A percentile compares a stretch with the other conserved stretches of the same genome.
These are phyloP conservation scores for Aspergillus nidulans DNA, from an alignment of 495 filamentous ascomycete species.

Conservation along the genomic window DNA sequence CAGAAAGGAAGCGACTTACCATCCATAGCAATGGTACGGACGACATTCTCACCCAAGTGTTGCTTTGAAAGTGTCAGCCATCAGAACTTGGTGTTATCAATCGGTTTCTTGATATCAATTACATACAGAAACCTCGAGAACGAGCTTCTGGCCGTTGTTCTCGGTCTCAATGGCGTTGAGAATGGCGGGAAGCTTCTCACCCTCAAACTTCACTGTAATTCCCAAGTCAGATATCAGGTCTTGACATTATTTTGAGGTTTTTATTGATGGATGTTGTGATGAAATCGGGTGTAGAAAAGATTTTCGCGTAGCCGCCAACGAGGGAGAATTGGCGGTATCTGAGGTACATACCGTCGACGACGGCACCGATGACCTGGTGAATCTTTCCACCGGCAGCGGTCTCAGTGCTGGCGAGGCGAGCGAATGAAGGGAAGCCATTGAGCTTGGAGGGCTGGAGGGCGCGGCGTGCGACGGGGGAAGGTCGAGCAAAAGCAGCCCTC, in stretches of 20 bases:
- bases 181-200: conserved; percentile 90
- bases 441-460: conserved; percentile 60
- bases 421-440: conserved; percentile 56
- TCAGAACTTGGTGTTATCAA: conserved; percentile 21
- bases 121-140: conserved; percentile 94
- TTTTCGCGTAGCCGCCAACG: conserved; percentile 39
- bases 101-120: conserved; percentile 15
- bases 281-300: conserved; percentile 38
- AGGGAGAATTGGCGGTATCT: conserved; percentile 21
- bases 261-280: conserved; percentile 36
- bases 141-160: conserved; percentile 90
- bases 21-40: conserved; percentile 99
- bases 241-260: conserved; percentile 26
- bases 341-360: conserved; percentile 59
- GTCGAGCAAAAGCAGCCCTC: conserved; percentile 70
- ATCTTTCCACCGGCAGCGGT: conserved; percentile 69
- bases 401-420: conserved; percentile 68
- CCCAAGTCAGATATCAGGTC: conserved; percentile 38
- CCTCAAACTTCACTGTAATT: conserved; percentile 85
- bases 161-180: conserved; percentile 90
- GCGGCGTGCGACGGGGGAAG: conserved; percentile 63
- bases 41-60: conserved; percentile 99
- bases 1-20: conserved; percentile 56
- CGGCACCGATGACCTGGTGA: conserved; percentile 77
- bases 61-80: conserved; percentile 58